phyloP scores from a whole-genome alignment of 805 yeast genomes.

The Yamadazyma ubonensis region DNA sequence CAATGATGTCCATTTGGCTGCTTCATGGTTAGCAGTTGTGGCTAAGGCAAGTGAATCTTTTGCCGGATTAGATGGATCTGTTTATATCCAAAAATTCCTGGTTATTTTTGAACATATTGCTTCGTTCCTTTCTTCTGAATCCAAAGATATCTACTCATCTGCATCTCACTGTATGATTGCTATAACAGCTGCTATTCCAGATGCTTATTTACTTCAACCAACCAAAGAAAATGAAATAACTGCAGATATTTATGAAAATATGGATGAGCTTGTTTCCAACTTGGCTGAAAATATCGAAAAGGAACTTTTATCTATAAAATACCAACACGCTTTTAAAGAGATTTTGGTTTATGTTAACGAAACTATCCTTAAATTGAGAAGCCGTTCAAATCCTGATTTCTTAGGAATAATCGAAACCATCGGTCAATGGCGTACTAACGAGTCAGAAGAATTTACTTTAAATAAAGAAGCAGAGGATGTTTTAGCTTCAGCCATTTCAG shows the following conservation, averaged over 20 bases:
- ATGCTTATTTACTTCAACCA: constrained; percentile 55
- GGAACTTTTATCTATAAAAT: constrained; percentile 68
- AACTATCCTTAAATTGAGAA: constrained; percentile 59
- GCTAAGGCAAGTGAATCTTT: constrained; percentile 67
- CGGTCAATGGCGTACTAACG: constrained; percentile 85
- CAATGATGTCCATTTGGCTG: constrained; percentile 82
- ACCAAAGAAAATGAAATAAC: constrained; percentile 37
- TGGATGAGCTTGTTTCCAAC: constrained; percentile 53
- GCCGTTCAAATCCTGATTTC: constrained; percentile 70
- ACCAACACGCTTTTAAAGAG: constrained; percentile 72
- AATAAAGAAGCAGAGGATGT: constrained; percentile 78
- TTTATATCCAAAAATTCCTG: constrained; percentile 58
- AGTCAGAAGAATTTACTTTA: constrained; percentile 61
- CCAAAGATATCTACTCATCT: constrained; percentile 61
- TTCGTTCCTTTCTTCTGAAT: constrained; percentile 66
- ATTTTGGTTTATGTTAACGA: constrained; percentile 67
- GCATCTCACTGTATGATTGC: constrained; percentile 89
- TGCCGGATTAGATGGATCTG: constrained; percentile 32
- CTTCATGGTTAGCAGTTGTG: constrained; percentile 92
- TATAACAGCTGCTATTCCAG: constrained; percentile 63
- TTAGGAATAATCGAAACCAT: constrained; percentile 64
- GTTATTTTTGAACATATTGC: constrained; percentile 47
- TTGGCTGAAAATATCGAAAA: constrained; percentile 53
- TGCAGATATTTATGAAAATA: constrained; percentile 50
- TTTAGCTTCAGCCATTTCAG: constrained; percentile 72